Conservation (phyloP, 371 early-diverging fungal species). For the Phascolomyces articulosus region DNA sequence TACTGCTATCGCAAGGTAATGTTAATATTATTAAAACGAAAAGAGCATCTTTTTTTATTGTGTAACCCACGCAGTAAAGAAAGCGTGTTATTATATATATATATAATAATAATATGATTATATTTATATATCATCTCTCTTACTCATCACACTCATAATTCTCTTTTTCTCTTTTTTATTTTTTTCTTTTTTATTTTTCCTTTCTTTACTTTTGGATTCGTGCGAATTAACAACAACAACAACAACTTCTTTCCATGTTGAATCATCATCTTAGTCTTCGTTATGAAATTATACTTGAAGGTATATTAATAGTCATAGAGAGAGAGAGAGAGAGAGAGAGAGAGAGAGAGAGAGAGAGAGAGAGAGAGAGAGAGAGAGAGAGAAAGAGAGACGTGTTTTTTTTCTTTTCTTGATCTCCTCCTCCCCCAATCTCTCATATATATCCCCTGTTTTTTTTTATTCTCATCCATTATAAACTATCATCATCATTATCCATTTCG, state of each 20-base stretch:
- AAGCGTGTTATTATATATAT: not conserved
- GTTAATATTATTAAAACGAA: not conserved
- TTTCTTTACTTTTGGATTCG: not conserved
- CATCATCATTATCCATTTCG: not conserved
- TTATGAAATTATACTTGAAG: slow-evolving; percentile 30
- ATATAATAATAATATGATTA: not conserved
- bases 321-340: too few relatives aligned
- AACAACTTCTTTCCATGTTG: too few relatives aligned
- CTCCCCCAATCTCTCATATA: not conserved
- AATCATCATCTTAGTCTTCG: slow-evolving; percentile 18
- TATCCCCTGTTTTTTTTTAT: not conserved
- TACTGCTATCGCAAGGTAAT: slow-evolving; percentile 14
- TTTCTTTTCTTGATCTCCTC: too few relatives aligned
- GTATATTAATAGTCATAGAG: too few relatives aligned
- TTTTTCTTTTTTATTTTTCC: slow-evolving; percentile 2
- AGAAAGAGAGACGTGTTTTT: too few relatives aligned
- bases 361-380: too few relatives aligned
- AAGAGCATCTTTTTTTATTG: not conserved
- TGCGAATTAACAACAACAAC: too few relatives aligned
- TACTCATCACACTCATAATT: not conserved
- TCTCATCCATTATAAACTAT: not conserved
- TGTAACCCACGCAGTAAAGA: slow-evolving; percentile 9
- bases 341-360: too few relatives aligned
- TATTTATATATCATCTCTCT: not conserved
- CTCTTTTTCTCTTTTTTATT: not conserved